Evolutionary conservation across 106 monocot species (phyloP), one percentile per base, ranked within the genome.

Genomic region (Dendrobium huoshanense): DNA sequence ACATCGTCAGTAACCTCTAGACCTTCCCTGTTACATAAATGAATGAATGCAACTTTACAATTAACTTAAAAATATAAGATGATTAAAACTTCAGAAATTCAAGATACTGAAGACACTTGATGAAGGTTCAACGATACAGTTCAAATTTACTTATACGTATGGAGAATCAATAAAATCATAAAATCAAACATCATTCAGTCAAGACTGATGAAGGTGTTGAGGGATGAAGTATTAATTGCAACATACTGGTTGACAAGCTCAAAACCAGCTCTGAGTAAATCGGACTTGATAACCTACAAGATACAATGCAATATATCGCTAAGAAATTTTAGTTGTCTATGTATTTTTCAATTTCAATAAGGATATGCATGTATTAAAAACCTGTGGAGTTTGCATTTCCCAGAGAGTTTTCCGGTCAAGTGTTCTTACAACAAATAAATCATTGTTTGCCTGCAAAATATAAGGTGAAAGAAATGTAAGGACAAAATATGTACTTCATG

Each of bases 301-400:
- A 78, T 74, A 54, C 33, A 78, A 29, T 24, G n/a, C 5, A 80
- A 47, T 18, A 51, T 41, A 55, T 31, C 19, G 75, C 77, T 37
- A 41, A 22, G 72, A 55, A 67, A 3, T 37, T 70, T 68, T 9
- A 44, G 74, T n/a, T 33, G 13, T 25, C 19, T 65, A 44, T 72
- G 40, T 19, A 43, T 29, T 24, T 58, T 73, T 58, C 22, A 55
- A 55, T 43, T 73, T 56, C 16, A 56, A 56, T 68, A 48, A 33
- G 17, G 41, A 20, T 9, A 29, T 29, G 67, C 22, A 44, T 19
- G 11, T 20, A 15, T 44, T n/a, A 73, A 73, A 19, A 74, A 94
- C 97, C 94, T 99, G 95, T 78, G 98, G 98, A 78, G 98, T 99
- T 86, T 99, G 98, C 91, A 99, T 95, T 84, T 99, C 98, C 98